Base-by-base conservation (phyloP, 495 filamentous ascomycete genomes). In the Aspergillus sclerotiicarbonarius region DNA sequence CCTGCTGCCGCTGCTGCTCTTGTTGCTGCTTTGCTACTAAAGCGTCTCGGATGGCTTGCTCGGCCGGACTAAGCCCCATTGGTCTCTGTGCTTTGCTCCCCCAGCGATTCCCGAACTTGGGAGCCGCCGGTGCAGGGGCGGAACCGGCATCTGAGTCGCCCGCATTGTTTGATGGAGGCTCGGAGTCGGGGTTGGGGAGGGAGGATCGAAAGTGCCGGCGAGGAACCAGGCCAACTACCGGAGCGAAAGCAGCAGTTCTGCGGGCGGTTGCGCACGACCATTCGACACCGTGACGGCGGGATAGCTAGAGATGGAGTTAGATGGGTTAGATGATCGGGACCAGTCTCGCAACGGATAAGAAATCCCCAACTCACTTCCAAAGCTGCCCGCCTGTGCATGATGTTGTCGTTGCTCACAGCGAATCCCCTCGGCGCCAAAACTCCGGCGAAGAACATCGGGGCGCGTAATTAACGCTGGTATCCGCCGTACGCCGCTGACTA, bases 381-480 rank as follows among this genome's bases (percentile, higher is more conserved):
- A 16, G 71, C 64, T 54, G 70, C 67, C 54, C 70, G 69, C 60
- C 70, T 64, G 58, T 73, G 69, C 75, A 78, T 76, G 51, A 56
- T 65, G 49, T 18, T 20, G 47, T 47, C 44, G 35, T 50, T 50
- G 25, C 47, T 50, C 47, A 16, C 47, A 49, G 47, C 43, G 66
- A 63, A 57, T 55, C 54, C 46, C 46, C 53, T 61, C 55, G 51
- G 50, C 50, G 58, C 59, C 60, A 60, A 56, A 64, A 47, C 59
- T 59, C 55, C 51, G 60, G 62, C 46, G 32, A 45, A 58, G 51
- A 50, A 32, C 48, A 30, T 13, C 8, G 31, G 9, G 25, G 48
- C 39, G n/a, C 33, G 15, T 45, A 31, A 29, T 51, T 41, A 54
- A 43, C 18, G n/a, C 32, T 25, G 16, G 44, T 48, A 49, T 15